Base-by-base conservation (phyloP, 2,329 filamentous ascomycete species). In the Alternaria infectoria region DNA sequence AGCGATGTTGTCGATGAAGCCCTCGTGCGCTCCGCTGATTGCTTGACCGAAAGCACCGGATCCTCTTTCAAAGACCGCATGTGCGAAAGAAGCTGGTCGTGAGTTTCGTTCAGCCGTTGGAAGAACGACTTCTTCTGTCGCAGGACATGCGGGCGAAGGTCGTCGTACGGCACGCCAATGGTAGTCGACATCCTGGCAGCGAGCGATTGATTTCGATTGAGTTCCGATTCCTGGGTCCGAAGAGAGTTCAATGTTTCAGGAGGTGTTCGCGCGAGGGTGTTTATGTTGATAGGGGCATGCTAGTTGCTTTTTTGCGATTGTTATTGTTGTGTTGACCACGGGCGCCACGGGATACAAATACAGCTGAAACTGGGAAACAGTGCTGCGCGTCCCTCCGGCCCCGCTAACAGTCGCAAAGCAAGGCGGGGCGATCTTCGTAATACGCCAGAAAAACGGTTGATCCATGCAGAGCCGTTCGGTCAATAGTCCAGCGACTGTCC, bases 61-160 rank as follows among this genome's bases (percentile, higher is more conserved):
- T 58, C 54, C 25, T 65, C 60, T 47, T 59, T 58, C 17, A 56
- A 59, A 3, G 59, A 64, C 21, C 66, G 67, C 59, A 67, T 63
- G 36, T 66, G 63, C 3, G 66, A 55, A 9, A 57, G 59, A 49
- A 67, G 54, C 10, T 62, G 46, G 26, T 59, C 61, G 44, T 65
- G 61, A 7, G 57, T 62, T 36, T 66, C 59, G 28, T 66, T 67
- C 26, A 69, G 51, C 44, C 63, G 64, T 28, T 68, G 62, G 47
- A 69, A 47, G 57, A 69, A 68, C 13, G 66, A 67, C 57, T 62
- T 66, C 62, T 64, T 66, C 23, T 57, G 54, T 40, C 62, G 62
- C 26, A 62, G 28, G 10, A 57, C 45, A n/a, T 63, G 51, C 19
- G 64, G 61, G 5, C 54, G 54, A 19, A 67, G 58, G 28, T 68